These are phyloP conservation scores for Crassisporium funariophilum DNA, from an alignment of 768 basidiomycete genomes.

Conservation along the genomic window DNA sequence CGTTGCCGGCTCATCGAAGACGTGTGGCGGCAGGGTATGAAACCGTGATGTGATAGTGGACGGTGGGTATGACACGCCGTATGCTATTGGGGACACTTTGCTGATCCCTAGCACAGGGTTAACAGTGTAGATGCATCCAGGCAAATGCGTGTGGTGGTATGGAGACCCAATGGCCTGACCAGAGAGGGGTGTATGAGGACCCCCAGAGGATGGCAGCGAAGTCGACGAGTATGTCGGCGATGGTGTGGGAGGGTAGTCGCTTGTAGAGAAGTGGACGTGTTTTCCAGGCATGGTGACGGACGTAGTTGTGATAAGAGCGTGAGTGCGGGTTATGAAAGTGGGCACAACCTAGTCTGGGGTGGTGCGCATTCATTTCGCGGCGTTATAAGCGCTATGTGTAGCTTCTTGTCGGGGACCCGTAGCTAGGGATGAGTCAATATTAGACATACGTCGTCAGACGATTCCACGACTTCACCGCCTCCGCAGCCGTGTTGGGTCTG, in stretches of 20 bases:
- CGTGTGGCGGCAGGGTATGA: conserved; percentile 8
- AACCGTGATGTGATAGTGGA: conserved; percentile 8
- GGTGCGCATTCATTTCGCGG: no score
- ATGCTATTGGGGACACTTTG: conserved; percentile 5
- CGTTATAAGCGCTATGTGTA: no score
- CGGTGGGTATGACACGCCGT: conserved; percentile 15
- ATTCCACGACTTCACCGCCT: no score
- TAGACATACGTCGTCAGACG: no score
- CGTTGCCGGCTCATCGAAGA: conserved; percentile 35
- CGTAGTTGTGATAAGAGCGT: no score
- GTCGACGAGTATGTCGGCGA: conserved; percentile 15
- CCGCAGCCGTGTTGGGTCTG: no score
- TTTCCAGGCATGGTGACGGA: conserved; percentile 34
- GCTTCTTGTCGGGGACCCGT: no score
- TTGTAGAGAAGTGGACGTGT: conserved; percentile 19
- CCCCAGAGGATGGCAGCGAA: conserved; percentile 13
- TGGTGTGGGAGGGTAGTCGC: conserved; percentile 14
- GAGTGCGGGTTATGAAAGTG: no score
- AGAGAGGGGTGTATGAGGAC: conserved; percentile 12
- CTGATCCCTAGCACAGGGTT: background rate
- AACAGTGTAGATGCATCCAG: conserved; percentile 1
- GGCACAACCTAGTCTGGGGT: no score
- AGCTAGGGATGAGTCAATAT: no score
- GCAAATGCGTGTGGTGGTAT: conserved; percentile 9
- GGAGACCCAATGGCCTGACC: conserved; percentile 14